Percentiles rank a stretch among this genome's conserved stretches.
Evolutionary conservation across 305 asterid species (phyloP).

Genomic region (Salvia sclarea): DNA sequence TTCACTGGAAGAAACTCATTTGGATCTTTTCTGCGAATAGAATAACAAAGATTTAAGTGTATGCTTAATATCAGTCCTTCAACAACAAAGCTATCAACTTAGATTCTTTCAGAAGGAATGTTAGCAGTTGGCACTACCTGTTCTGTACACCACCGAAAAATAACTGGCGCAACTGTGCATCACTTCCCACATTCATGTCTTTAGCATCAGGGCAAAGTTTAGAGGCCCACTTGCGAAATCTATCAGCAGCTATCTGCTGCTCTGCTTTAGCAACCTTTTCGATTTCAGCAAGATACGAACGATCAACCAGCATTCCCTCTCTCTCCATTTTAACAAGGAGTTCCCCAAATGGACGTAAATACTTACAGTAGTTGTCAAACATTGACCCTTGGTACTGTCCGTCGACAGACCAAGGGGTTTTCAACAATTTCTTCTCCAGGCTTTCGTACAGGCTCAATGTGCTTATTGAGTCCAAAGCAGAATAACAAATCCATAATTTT

Average conservation of each 20-base stretch:
- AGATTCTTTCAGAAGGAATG: conserved; percentile 2
- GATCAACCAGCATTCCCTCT: conserved; percentile 94
- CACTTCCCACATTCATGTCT: conserved; percentile 95
- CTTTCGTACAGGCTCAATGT: conserved; percentile 88
- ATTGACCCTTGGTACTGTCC: conserved; percentile 72
- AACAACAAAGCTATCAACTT: not conserved
- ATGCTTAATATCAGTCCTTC: not conserved
- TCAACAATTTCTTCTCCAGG: conserved; percentile 65
- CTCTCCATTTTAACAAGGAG: conserved; percentile 89
- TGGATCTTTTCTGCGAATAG: conserved; percentile 57
- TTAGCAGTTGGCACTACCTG: conserved; percentile 46
- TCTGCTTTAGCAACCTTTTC: conserved; percentile 87
- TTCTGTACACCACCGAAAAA: conserved; percentile 91
- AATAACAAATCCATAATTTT: conserved; percentile 81
- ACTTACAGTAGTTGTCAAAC: conserved; percentile 69
- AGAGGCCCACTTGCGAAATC: conserved; percentile 94
- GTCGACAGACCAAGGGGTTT: conserved; percentile 66
- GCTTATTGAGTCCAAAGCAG: conserved; percentile 93
- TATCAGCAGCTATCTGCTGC: conserved; percentile 79
- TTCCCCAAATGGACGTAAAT: conserved; percentile 92
- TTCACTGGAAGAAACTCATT: conserved; percentile 62
- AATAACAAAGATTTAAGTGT: conserved; percentile 25
- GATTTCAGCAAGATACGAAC: conserved; percentile 85
- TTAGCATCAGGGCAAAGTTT: conserved; percentile 79
- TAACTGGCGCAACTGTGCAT: conserved; percentile 82